Evolutionary conservation across 2,329 filamentous ascomycete genomes (phyloP).

Genomic region (Neodidymelliopsis sp.): DNA sequence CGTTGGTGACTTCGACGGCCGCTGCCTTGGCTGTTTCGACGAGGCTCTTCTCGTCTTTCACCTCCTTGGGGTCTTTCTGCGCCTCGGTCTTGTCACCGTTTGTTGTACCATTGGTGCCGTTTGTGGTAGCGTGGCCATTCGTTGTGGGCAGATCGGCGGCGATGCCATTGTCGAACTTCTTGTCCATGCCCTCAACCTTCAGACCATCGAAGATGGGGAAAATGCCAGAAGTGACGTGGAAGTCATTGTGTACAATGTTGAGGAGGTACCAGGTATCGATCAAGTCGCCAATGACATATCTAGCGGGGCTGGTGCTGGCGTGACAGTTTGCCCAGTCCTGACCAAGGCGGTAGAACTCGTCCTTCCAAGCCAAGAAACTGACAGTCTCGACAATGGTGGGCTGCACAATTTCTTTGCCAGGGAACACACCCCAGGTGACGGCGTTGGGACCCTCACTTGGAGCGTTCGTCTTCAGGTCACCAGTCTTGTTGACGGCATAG

Average conservation of each 20-base stretch:
- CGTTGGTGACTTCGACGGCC: conserved; percentile 39
- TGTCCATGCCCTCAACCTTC: conserved; percentile 69
- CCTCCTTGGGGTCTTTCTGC: conserved; percentile 22
- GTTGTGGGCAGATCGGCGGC: conserved; percentile 10
- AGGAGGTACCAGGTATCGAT: conserved; percentile 94
- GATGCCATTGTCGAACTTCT: conserved; percentile 38
- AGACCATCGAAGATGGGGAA: conserved; percentile 87
- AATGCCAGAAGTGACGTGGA: conserved; percentile 82
- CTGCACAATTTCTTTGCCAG: conserved; percentile 98
- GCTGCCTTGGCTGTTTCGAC: conserved; percentile 40
- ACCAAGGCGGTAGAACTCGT: conserved; percentile 93
- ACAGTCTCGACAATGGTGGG: conserved; percentile 99
- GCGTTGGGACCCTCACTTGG: conserved; percentile 89
- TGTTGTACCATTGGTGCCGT: conserved; percentile 25
- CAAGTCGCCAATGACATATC: conserved; percentile 79
- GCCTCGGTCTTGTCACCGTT: conserved; percentile 2
- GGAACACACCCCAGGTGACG: conserved; percentile 99
- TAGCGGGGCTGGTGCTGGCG: conserved; percentile 75
- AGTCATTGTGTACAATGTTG: conserved; percentile 99
- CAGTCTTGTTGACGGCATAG: conserved; percentile 87
- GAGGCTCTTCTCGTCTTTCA: conserved; percentile 25
- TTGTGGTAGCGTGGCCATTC: conserved; percentile 16
- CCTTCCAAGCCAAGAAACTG: conserved; percentile 98
- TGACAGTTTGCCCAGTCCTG: conserved; percentile 95
- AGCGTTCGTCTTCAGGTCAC: conserved; percentile 84